These are phyloP conservation scores for Geum urbanum DNA, from an alignment of 306 rosid genomes.

Conservation along the genomic window DNA sequence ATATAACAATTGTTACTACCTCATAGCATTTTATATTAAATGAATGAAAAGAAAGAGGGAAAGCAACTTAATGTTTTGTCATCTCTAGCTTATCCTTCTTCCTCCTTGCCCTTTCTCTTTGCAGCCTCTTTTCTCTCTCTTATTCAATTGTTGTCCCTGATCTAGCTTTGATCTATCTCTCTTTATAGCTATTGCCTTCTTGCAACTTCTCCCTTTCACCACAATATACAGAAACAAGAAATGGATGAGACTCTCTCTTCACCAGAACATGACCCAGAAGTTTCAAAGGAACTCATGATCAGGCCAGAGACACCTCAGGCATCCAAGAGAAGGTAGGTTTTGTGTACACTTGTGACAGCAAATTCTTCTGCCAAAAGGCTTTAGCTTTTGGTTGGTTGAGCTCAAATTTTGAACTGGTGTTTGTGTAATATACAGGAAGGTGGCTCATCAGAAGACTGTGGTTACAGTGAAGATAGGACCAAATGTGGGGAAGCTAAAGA, in stretches of 20 bases:
- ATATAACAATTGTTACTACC: slow-evolving; percentile 18
- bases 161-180: slow-evolving; percentile 30
- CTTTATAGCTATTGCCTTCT: slow-evolving; percentile 10
- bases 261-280: slow-evolving; percentile 41
- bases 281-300: slow-evolving; percentile 24
- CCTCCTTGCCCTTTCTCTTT: slow-evolving; percentile 13
- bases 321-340: slow-evolving; percentile 49
- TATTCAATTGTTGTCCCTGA: slow-evolving; percentile 29
- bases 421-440: slow-evolving; percentile 42
- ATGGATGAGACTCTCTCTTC: slow-evolving; percentile 41
- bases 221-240: not conserved
- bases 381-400: not conserved
- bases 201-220: slow-evolving; percentile 22
- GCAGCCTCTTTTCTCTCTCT: slow-evolving; percentile 34
- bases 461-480: slow-evolving; percentile 64
- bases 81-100: slow-evolving; percentile 19
- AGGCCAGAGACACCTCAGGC: slow-evolving; percentile 40
- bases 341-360: no score
- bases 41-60: slow-evolving; percentile 42
- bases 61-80: slow-evolving; percentile 46
- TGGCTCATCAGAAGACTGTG: slow-evolving; percentile 63
- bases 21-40: slow-evolving; percentile 42
- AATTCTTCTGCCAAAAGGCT: not conserved
- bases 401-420: slow-evolving; percentile 15
- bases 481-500: slow-evolving; percentile 71